Percentiles rank a stretch among this genome's conserved stretches.
Evolutionary conservation across 208 protist genomes (phyloP).

Genomic region (Kentomonas sorsogonicus): DNA sequence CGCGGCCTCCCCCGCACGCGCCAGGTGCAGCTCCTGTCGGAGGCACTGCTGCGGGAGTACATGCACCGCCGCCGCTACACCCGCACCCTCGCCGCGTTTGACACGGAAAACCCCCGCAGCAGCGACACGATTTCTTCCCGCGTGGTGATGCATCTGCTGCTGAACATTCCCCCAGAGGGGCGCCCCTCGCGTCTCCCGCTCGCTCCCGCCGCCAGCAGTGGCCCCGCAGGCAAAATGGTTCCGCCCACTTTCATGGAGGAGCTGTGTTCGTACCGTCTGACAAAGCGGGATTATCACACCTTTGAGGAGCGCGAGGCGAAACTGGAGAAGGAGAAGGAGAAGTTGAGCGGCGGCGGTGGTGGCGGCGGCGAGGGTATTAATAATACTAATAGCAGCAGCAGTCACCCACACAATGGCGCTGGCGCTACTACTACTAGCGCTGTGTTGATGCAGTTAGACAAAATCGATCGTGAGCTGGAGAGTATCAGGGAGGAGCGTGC

Average conservation of each 20-base stretch:
- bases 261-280: conserved; percentile 70
- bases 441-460: no score
- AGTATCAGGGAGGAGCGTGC: no score
- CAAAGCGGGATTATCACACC: conserved; percentile 33
- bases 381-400: no score
- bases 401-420: no score
- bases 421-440: no score
- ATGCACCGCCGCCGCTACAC: conserved; percentile 75
- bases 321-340: neutral
- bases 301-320: no score
- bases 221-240: conserved; percentile 18
- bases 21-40: conserved; percentile 65
- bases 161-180: conserved; percentile 61
- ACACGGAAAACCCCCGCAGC: conserved; percentile 61
- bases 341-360: no score
- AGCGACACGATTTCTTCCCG: conserved; percentile 68
- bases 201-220: neutral
- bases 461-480: no score
- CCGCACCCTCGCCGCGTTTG: conserved; percentile 59
- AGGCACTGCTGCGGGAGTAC: conserved; percentile 83
- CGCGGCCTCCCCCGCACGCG: conserved; percentile 28
- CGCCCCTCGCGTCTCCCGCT: conserved; percentile 38
- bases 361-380: no score
- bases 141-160: conserved; percentile 63
- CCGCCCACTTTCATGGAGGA: conserved; percentile 76